phyloP scores from a whole-genome alignment of 495 filamentous ascomycete genomes.

The Darksidea phi region DNA sequence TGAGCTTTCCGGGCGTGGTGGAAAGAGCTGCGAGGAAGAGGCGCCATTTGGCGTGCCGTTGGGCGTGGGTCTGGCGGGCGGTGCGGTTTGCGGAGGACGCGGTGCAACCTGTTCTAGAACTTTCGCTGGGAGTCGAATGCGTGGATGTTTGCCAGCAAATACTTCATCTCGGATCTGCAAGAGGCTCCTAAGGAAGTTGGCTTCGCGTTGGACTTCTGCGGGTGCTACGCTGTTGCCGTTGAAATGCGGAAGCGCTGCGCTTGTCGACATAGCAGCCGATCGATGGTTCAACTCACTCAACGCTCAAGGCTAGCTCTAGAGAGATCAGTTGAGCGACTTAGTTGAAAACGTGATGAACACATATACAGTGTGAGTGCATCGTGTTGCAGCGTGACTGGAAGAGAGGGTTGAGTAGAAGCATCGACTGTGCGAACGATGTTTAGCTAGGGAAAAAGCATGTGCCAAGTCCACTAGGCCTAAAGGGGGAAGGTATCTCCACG shows the following conservation, averaged over 20 bases:
- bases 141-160: conserved; percentile 69
- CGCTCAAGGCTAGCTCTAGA: background rate
- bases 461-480: background rate
- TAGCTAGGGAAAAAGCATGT: background rate
- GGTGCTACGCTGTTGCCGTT: conserved; percentile 35
- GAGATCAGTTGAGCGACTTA: conserved; percentile 1
- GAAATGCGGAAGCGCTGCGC: conserved; percentile 27
- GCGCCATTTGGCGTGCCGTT: conserved; percentile 35
- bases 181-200: conserved; percentile 64
- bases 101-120: conserved; percentile 54
- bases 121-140: conserved; percentile 65
- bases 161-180: conserved; percentile 73
- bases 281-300: background rate
- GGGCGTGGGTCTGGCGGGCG: conserved; percentile 23
- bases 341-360: conserved; percentile 4
- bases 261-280: conserved; percentile 24
- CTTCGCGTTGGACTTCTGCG: conserved; percentile 31
- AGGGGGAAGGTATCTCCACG: background rate
- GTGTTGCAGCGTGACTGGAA: conserved; percentile 1
- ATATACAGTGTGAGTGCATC: conserved; percentile 10
- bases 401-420: conserved; percentile 14
- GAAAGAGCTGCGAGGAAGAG: conserved; percentile 12
- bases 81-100: conserved; percentile 29
- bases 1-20: conserved; percentile 25
- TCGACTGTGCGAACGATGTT: background rate